A percentile compares a stretch with the other conserved stretches of the same genome.
Evolutionary conservation across 208 protist species (phyloP).

Genomic region (Crithidia sp.): DNA sequence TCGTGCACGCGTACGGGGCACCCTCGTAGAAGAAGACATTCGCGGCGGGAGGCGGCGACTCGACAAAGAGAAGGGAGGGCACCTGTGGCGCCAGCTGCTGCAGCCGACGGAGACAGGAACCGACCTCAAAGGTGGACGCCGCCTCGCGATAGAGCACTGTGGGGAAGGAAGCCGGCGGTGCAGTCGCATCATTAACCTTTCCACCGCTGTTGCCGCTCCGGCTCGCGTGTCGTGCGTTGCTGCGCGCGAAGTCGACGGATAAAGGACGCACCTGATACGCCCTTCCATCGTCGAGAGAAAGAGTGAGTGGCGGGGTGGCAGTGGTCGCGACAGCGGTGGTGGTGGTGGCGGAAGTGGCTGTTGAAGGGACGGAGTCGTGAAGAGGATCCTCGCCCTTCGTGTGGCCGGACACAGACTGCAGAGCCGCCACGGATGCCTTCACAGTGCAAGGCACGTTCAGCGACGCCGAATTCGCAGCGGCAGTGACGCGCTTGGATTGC

Average conservation of each 20-base stretch:
- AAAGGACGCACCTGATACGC: not conserved
- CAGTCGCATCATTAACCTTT: not conserved
- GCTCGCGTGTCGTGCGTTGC: not conserved
- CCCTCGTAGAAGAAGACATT: constrained; percentile 77
- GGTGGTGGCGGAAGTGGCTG: not conserved
- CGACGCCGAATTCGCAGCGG: no score
- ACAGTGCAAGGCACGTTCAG: not conserved
- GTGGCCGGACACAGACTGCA: not conserved
- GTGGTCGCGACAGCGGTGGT: not conserved
- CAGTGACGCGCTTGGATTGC: no score
- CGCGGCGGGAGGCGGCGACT: constrained; percentile 50
- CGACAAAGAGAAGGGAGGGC: constrained; percentile 63
- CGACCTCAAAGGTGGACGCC: constrained; percentile 24
- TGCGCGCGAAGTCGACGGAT: not conserved
- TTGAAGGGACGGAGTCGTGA: no score
- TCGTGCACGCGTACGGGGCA: constrained; percentile 54
- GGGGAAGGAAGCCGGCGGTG: constrained; percentile 12
- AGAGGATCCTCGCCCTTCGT: not conserved
- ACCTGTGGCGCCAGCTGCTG: constrained; percentile 3
- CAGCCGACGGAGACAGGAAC: constrained; percentile 26
- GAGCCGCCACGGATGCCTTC: not conserved
- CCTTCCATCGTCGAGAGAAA: not conserved
- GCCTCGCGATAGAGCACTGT: constrained; percentile 20
- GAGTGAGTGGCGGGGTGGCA: not conserved
- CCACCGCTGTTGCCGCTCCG: not conserved